A percentile compares a stretch with the other conserved stretches of the same genome.
These are phyloP conservation scores for Aspergillus tanneri DNA, from an alignment of 2,329 filamentous ascomycete species.

Conservation along the genomic window DNA sequence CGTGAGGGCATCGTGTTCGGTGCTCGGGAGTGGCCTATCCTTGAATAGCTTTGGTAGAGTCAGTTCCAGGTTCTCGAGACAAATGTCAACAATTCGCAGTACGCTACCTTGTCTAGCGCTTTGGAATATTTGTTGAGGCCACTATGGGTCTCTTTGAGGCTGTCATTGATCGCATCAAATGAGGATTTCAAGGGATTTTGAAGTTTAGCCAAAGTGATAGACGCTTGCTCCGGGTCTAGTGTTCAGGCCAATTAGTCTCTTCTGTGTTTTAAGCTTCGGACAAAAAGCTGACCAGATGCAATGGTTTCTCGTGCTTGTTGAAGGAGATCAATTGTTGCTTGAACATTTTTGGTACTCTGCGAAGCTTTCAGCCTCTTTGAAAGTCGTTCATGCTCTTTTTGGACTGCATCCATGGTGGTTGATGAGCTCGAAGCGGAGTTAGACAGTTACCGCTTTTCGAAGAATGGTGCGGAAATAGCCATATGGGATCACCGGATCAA, in stretches of 20 bases:
- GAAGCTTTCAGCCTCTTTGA: conserved; percentile 67
- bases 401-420: conserved; percentile 60
- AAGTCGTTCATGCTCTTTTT: conserved; percentile 72
- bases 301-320: conserved; percentile 71
- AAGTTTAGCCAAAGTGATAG: conserved; percentile 74
- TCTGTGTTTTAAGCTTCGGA: too few species aligned
- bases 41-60: conserved; percentile 58
- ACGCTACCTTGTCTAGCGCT: conserved; percentile 71
- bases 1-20: conserved; percentile 76
- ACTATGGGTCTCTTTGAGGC: conserved; percentile 79
- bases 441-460: conserved; percentile 27
- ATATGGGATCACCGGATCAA: conserved; percentile 17
- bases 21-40: conserved; percentile 67
- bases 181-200: conserved; percentile 81
- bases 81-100: neutral
- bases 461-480: conserved; percentile 20
- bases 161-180: conserved; percentile 76
- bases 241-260: too few species aligned
- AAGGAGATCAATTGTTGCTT: conserved; percentile 77
- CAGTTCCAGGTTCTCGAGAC: neutral
- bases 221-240: conserved; percentile 66
- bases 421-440: conserved; percentile 24
- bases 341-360: conserved; percentile 73
- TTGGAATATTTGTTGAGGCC: conserved; percentile 82
- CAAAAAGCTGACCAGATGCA: conserved; percentile 58